Base-by-base conservation (phyloP, 2,329 filamentous ascomycete genomes). In the Paracoccidioides brasiliensis region DNA sequence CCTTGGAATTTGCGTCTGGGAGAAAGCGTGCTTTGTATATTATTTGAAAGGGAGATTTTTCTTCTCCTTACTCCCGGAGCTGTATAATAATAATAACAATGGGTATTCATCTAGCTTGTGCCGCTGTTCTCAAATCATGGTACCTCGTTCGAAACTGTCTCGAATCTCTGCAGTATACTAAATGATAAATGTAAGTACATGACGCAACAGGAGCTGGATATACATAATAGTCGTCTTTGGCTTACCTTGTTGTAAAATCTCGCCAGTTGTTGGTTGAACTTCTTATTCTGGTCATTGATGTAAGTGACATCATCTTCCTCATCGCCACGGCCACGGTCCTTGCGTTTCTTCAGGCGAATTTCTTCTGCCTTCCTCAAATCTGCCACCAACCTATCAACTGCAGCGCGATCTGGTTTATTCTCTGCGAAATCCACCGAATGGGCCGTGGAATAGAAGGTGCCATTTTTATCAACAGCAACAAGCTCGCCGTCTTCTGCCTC, bases 231-330 rank as follows among this genome's bases (percentile, higher is more conserved):
- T 22, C 5, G 33, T 3, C 38, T 14, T 15, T 51, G 45, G 65
- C 73, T 58, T 71, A 79, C 77, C 74, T 95, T 95, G 75, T 98
- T 93, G 74, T 98, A 98, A 76, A 97, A 98, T 62, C 93, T 80
- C 54, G 86, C 79, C 71, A 98, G 77, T 76, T 98, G 97, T 76
- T 95, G 84, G 82, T 98, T 98, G 77, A 98, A 98, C 78, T 96
- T 90, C 79, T 97, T 97, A 79, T 98, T 98, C 85, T 98, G 96
- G 74, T 96, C 90, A 74, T 98, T 98, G 80, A 98, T 98, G 73
- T 95, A 97, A 6, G 91, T 97, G 64, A 97, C 87, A 71, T 98
- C 93, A 33, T 83, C 85, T 50, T 90, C 87, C 60, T 95, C 90
- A 57, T 90, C 89, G 59, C 84, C 85, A 68, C 84, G 81, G 69